phyloP scores from a whole-genome alignment of 164 flowering plant species.

The Nymphaea thermarum region DNA sequence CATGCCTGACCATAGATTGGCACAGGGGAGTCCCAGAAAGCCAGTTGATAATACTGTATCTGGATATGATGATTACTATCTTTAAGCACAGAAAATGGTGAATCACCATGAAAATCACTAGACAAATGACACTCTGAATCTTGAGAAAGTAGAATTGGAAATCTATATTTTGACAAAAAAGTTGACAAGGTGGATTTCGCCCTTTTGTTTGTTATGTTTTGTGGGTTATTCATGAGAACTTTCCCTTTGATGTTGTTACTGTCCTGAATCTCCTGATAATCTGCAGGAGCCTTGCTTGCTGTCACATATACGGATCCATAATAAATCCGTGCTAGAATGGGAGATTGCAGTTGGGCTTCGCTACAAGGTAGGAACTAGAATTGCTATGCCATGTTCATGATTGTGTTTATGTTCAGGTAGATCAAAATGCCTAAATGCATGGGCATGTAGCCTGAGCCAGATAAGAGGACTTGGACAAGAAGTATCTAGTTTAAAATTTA shows the following conservation, averaged over 20 bases:
- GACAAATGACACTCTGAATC: too few relatives aligned
- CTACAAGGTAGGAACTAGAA: slow-evolving; percentile 48
- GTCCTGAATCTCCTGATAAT: neutral
- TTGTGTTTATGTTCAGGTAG: neutral
- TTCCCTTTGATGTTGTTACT: too few relatives aligned
- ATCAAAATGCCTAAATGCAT: neutral
- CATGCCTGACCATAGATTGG: too few relatives aligned
- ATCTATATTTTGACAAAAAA: too few relatives aligned
- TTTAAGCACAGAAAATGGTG: too few relatives aligned
- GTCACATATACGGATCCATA: slow-evolving; percentile 74
- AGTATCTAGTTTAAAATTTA: too few relatives aligned
- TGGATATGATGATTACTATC: neutral
- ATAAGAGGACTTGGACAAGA: neutral
- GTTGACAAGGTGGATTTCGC: too few relatives aligned
- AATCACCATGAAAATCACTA: too few relatives aligned
- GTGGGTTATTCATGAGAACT: too few relatives aligned
- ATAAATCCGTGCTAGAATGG: slow-evolving; percentile 96
- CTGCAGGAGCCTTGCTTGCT: slow-evolving; percentile 80
- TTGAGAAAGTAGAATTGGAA: too few relatives aligned
- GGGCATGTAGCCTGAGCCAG: neutral
- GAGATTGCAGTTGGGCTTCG: slow-evolving; percentile 84
- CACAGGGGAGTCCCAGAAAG: neutral
- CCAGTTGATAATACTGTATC: neutral
- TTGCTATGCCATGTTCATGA: neutral
- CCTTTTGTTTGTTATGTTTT: too few relatives aligned